A percentile compares a stretch with the other conserved stretches of the same genome.
Conservation (phyloP, 805 yeast genomes). For the Candida boleticola region DNA sequence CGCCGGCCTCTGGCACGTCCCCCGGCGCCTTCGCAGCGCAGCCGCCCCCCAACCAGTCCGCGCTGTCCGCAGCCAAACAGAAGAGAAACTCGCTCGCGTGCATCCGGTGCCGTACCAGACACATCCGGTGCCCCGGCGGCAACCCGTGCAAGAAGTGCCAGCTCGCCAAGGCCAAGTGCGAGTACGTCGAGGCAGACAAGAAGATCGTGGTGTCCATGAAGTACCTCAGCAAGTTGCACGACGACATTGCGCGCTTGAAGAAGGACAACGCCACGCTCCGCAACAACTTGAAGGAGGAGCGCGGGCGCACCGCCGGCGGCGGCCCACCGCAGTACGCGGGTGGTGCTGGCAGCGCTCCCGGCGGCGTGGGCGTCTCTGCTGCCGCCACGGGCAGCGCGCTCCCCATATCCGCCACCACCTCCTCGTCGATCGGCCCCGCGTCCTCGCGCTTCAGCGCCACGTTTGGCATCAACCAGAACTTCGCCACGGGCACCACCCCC, state of each 20-base stretch:
- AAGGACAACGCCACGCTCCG: slow-evolving; percentile 62
- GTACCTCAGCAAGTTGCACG: slow-evolving; percentile 64
- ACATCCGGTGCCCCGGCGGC: slow-evolving; percentile 76
- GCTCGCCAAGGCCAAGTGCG: slow-evolving; percentile 57
- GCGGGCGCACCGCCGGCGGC: background rate
- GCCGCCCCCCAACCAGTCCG: too few relatives aligned
- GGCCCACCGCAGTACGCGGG: background rate
- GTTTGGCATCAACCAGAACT: slow-evolving; percentile 11
- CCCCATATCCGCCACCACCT: background rate
- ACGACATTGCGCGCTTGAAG: slow-evolving; percentile 62
- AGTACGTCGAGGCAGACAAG: slow-evolving; percentile 68
- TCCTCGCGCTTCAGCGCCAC: slow-evolving; percentile 3
- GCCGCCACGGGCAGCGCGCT: background rate
- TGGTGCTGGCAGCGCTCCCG: background rate
- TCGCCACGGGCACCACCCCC: background rate
- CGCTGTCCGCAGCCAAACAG: slow-evolving; percentile 16
- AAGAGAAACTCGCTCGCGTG: slow-evolving; percentile 48
- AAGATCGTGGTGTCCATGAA: slow-evolving; percentile 72
- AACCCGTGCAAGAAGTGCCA: slow-evolving; percentile 68
- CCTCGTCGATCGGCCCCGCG: background rate
- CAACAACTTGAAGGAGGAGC: slow-evolving; percentile 32
- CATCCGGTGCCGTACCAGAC: slow-evolving; percentile 66
- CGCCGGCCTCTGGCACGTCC: too few relatives aligned
- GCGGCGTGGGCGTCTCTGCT: background rate
- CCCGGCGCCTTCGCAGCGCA: too few relatives aligned